Percentiles rank a stretch among this genome's conserved stretches.
phyloP scores from a whole-genome alignment of 2,329 filamentous ascomycete genomes.

The Diaporthe vaccinii region DNA sequence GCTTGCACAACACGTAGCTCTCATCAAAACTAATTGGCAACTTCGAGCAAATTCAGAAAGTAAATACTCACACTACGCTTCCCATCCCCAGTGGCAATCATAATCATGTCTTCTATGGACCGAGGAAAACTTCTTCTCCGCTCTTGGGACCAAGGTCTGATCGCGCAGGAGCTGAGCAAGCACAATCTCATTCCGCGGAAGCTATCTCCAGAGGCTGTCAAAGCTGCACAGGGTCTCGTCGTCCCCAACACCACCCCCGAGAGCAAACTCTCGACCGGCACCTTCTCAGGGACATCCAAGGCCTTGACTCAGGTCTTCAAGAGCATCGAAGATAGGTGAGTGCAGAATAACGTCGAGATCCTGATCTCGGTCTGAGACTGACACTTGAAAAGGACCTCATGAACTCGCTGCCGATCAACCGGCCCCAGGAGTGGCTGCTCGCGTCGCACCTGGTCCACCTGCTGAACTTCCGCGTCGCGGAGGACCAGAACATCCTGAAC shows the following conservation, averaged over 20 bases:
- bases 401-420: slow-evolving; percentile 57
- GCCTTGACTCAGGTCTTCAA: slow-evolving; percentile 21
- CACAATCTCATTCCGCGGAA: slow-evolving; percentile 9
- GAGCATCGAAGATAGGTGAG: slow-evolving; percentile 13
- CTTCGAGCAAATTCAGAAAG: neutral
- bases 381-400: slow-evolving; percentile 51
- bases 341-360: neutral
- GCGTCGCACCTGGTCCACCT: slow-evolving; percentile 60
- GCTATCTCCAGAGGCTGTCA: slow-evolving; percentile 3
- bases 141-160: slow-evolving; percentile 24
- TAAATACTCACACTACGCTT: neutral
- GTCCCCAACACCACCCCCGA: slow-evolving; percentile 11
- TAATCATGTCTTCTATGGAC: slow-evolving; percentile 1
- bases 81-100: neutral
- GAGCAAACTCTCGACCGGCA: neutral
- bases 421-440: slow-evolving; percentile 60
- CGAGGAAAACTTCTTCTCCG: slow-evolving; percentile 14
- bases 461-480: slow-evolving; percentile 57
- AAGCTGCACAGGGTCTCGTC: slow-evolving; percentile 9
- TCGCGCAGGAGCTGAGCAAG: slow-evolving; percentile 12
- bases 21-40: neutral
- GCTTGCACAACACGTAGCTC: neutral
- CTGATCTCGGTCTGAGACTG: neutral
- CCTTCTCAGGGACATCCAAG: slow-evolving; percentile 15
- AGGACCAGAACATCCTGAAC: slow-evolving; percentile 55